A percentile compares a stretch with the other conserved stretches of the same genome.
These are phyloP conservation scores for Cladosporium sphaerospermum DNA, from an alignment of 2,329 filamentous ascomycete genomes.

Conservation along the genomic window DNA sequence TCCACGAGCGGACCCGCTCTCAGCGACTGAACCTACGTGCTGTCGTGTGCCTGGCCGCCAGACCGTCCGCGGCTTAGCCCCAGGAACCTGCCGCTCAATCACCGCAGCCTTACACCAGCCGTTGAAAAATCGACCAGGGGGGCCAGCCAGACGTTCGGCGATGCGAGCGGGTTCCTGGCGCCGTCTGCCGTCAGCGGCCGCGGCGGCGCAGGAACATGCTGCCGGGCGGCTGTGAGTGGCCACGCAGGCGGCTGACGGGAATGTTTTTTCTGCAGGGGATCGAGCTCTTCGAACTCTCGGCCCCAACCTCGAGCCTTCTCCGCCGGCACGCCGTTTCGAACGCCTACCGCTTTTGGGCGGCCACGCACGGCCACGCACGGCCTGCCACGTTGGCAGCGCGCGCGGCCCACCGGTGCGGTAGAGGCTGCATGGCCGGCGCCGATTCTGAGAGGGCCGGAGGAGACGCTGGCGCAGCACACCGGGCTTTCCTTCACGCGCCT, in stretches of 20 bases:
- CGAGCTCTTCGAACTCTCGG: conserved; percentile 6
- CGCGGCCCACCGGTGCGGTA: conserved; percentile 8
- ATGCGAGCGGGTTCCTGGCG: conserved; percentile 10
- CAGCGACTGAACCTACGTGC: conserved; percentile 11
- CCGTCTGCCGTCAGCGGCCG: conserved; percentile 1
- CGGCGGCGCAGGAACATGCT: conserved; percentile 14
- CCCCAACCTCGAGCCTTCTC: conserved; percentile 1
- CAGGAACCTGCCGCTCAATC: conserved; percentile 15
- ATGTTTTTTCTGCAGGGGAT: conserved; percentile 10
- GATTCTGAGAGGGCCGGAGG: no score
- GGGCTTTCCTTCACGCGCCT: no score
- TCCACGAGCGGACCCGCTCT: conserved; percentile 8
- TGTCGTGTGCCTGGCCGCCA: conserved; percentile 10
- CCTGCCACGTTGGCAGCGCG: conserved; percentile 5
- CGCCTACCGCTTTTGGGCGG: neutral
- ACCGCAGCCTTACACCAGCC: conserved; percentile 18
- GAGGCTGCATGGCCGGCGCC: conserved; percentile 1
- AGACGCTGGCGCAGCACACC: no score
- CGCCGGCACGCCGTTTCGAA: neutral
- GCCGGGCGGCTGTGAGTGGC: neutral
- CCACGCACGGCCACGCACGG: neutral
- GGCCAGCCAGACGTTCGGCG: conserved; percentile 5
- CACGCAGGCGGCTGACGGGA: conserved; percentile 3
- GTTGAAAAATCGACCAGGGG: conserved; percentile 1
- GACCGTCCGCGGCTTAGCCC: conserved; percentile 1